Evolutionary conservation across 2,329 filamentous ascomycete species (phyloP).

Genomic region (Leptographium flavum): DNA sequence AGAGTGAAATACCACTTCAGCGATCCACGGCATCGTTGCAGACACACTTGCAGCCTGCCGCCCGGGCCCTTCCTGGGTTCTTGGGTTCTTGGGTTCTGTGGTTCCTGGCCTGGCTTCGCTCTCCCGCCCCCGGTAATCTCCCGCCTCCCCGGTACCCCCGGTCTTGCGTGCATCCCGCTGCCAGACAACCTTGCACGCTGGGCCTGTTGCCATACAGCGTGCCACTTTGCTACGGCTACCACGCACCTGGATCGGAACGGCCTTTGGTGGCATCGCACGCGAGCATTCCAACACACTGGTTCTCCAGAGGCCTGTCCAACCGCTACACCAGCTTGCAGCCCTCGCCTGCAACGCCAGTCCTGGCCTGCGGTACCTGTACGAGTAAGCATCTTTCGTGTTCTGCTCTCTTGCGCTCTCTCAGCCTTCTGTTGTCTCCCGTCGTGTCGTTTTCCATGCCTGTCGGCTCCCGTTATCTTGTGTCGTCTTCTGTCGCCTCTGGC

Average conservation of each 20-base stretch:
- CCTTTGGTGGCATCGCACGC: not conserved
- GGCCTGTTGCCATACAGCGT: not conserved
- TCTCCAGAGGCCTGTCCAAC: not conserved
- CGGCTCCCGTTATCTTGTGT: not conserved
- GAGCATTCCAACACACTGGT: constrained; percentile 4
- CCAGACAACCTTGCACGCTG: not conserved
- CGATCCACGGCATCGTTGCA: not conserved
- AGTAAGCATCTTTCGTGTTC: not conserved
- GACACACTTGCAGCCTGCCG: not conserved
- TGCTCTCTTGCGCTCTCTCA: not conserved
- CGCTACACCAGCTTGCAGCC: not conserved
- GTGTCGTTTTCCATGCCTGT: not conserved
- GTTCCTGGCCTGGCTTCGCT: not conserved
- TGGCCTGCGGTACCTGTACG: not conserved
- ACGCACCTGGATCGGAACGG: not conserved
- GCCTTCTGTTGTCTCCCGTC: too few species aligned
- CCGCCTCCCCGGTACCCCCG: not conserved
- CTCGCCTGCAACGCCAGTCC: not conserved
- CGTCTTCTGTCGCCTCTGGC: not conserved
- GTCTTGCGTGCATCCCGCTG: not conserved
- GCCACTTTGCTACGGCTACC: not conserved
- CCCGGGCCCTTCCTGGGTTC: too few species aligned
- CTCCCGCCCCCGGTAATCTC: not conserved
- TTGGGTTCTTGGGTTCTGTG: too few species aligned
- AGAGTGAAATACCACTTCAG: not conserved